A percentile compares a stretch with the other conserved stretches of the same genome.
Evolutionary conservation across 192 early-diverging fungal genomes (phyloP).

Genomic region (Backusella psychrophila): DNA sequence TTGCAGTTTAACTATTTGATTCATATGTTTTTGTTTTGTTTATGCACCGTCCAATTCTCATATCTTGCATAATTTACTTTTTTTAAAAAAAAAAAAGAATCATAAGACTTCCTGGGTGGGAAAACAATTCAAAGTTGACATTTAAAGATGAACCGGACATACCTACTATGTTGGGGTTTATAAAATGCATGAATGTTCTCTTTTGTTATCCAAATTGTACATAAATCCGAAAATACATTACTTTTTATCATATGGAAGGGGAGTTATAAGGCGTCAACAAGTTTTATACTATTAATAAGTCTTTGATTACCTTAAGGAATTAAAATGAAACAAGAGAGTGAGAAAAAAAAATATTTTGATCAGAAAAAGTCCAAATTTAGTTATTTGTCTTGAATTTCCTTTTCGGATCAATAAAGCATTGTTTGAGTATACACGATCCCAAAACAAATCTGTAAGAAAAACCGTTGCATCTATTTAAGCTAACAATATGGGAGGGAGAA

Average conservation of each 20-base stretch:
- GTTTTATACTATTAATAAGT: neutral
- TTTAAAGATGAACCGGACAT: neutral
- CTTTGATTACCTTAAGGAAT: neutral
- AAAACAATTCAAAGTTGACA: neutral
- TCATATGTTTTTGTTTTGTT: neutral
- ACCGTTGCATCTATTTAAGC: too few species aligned
- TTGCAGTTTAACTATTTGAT: neutral
- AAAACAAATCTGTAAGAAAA: too few species aligned
- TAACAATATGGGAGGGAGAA: too few species aligned
- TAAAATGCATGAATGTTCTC: neutral
- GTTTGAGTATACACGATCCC: neutral
- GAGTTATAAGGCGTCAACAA: neutral
- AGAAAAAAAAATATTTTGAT: neutral
- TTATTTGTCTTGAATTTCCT: neutral
- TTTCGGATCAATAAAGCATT: neutral
- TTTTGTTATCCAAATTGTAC: neutral
- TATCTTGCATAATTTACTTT: neutral
- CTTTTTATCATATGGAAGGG: too few species aligned
- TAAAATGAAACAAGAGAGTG: neutral
- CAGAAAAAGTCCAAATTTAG: neutral
- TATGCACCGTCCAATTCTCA: neutral
- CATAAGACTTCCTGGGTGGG: neutral
- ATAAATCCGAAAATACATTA: neutral
- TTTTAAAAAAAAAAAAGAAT: neutral
- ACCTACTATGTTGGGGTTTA: neutral